These are phyloP conservation scores for Atkinsonella hypoxylon DNA, from an alignment of 2,329 filamentous ascomycete genomes.

Conservation along the genomic window DNA sequence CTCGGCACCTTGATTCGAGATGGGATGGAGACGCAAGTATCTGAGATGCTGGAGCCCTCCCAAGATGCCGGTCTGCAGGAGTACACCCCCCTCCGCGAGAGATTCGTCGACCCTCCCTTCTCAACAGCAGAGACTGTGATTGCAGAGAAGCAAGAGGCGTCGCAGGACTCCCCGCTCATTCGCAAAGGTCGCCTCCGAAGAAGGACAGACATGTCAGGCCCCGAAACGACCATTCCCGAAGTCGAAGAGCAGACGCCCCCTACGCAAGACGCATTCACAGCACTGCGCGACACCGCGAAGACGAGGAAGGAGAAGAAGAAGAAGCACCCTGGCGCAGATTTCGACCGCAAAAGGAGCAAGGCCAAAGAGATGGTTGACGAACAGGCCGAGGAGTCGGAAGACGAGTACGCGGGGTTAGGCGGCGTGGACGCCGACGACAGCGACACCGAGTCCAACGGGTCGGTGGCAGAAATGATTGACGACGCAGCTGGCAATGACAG, in stretches of 20 bases:
- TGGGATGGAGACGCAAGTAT: slow-evolving; percentile 45
- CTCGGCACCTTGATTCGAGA: slow-evolving; percentile 44
- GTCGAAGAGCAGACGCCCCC: background rate
- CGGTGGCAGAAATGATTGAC: slow-evolving; percentile 80
- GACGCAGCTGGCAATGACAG: slow-evolving; percentile 66
- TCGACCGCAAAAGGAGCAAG: slow-evolving; percentile 77
- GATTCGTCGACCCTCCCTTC: slow-evolving; percentile 51
- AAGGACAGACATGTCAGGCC: slow-evolving; percentile 20
- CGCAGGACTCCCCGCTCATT: slow-evolving; percentile 53
- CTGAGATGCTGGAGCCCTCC: slow-evolving; percentile 61
- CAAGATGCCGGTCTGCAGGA: slow-evolving; percentile 70
- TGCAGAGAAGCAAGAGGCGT: slow-evolving; percentile 21
- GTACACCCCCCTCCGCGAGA: slow-evolving; percentile 56
- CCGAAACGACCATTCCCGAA: slow-evolving; percentile 3
- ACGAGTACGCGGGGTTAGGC: slow-evolving; percentile 91
- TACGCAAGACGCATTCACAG: slow-evolving; percentile 44
- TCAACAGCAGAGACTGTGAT: slow-evolving; percentile 64
- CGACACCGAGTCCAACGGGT: slow-evolving; percentile 56
- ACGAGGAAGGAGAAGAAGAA: slow-evolving; percentile 41
- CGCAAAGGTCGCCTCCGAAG: slow-evolving; percentile 44
- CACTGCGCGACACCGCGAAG: slow-evolving; percentile 58
- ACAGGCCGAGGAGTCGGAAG: slow-evolving; percentile 92
- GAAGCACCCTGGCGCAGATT: slow-evolving; percentile 39
- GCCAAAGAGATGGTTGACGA: slow-evolving; percentile 83
- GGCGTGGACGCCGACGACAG: slow-evolving; percentile 82